Evolutionary conservation across 257 asterid genomes (phyloP), one percentile per base, ranked within the genome.

Genomic region (Nicotiana paniculata): DNA sequence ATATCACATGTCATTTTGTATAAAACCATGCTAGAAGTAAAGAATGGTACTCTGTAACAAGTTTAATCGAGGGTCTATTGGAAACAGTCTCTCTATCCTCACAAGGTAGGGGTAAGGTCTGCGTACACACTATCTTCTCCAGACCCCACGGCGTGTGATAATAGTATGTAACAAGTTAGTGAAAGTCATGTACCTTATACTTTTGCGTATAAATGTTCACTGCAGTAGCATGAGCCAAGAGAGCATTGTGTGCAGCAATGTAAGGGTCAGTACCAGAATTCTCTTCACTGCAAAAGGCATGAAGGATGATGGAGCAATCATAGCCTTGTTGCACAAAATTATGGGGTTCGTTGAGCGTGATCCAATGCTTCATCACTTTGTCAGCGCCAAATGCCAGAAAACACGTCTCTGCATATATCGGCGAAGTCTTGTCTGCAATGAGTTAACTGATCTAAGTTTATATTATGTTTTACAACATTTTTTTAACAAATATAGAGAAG

Each of bases 191-290:
- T 21, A 21, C 24, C 94, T 93, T 82, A 82, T 95, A 95, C 64
- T 85, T 91, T 75, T 53, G 85, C 86, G 80, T 90, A 61, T 95
- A 93, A 85, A 93, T 83, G 51, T 89, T 86, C 4, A 83, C 93
- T 4, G 84, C 97, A 2, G 88, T 18, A 5, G 98, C 90, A 61
- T 93, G 98, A 3, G 97, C 81, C 43, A 92, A 92, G 67, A 93
- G 96, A 57, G 87, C 77, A 46, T 91, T 92, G 86, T 95, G 98
- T 6, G 72, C 97, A 0, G 91, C 98, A 1, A 89, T 85, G 66
- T 92, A 95, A 77, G 98, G 97, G 86, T 93, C 97, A 48, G 93
- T 91, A 10, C 95, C 90, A 6, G 98, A 93, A 85, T 95, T 93
- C 15, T 98, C 99, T 0, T 88, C 93, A 83, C 85, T 82, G 69